phyloP scores from a whole-genome alignment of 805 yeast species.

The Babjeviella inositovora region DNA sequence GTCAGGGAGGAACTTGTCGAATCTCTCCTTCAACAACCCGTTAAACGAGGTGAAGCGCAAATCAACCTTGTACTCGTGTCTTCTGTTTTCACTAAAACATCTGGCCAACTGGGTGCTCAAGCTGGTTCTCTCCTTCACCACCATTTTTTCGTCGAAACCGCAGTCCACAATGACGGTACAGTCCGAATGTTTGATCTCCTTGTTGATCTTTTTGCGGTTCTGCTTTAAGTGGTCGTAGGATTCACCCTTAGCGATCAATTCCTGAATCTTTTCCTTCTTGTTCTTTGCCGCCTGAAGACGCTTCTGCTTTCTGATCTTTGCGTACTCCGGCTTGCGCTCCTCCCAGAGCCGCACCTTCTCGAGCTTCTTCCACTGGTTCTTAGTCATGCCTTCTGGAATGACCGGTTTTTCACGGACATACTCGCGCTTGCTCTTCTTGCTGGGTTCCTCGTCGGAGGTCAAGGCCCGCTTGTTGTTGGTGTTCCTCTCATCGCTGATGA shows the following conservation, averaged over 20 bases:
- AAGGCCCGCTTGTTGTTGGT: no score
- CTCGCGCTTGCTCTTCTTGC: no score
- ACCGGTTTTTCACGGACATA: no score
- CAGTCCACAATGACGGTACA: conserved; percentile 67
- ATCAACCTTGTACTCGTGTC: conserved; percentile 37
- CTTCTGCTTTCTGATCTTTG: conserved; percentile 16
- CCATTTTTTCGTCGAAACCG: conserved; percentile 82
- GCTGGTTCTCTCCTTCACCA: conserved; percentile 50
- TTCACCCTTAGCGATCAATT: conserved; percentile 17
- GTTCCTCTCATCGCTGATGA: no score
- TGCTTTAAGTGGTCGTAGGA: conserved; percentile 6
- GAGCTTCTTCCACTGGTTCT: conserved; percentile 67
- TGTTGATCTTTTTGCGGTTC: conserved; percentile 13
- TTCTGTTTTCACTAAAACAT: conserved; percentile 64
- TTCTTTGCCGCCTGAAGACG: conserved; percentile 15
- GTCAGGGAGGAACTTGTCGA: conserved; percentile 38
- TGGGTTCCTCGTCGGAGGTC: no score
- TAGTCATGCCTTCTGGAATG: conserved; percentile 80
- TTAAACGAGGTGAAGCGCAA: conserved; percentile 50
- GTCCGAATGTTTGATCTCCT: conserved; percentile 32
- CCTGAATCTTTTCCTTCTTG: conserved; percentile 18
- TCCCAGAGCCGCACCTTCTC: conserved; percentile 45
- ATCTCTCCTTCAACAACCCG: conserved; percentile 48
- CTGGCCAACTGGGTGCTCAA: conserved; percentile 70
- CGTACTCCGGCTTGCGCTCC: conserved; percentile 44